Evolutionary conservation across 2,329 filamentous ascomycete species (phyloP), one percentile per base, ranked within the genome.

Genomic region (Beauveria caledonica): DNA sequence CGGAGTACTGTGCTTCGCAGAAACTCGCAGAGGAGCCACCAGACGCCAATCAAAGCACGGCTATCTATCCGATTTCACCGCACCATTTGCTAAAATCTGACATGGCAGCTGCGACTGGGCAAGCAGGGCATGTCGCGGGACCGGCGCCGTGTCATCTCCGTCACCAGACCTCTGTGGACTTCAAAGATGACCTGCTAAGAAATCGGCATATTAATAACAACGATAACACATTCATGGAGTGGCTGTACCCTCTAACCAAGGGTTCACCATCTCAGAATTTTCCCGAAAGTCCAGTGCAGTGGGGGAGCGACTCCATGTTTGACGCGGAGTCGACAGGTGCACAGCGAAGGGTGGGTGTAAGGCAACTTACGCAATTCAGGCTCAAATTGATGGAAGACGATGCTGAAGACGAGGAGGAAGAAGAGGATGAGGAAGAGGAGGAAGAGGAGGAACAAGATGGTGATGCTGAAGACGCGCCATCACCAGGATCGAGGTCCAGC

Each of bases 291-390:
- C 33, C 50, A 2, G 52, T 54, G 42, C 58, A 55, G 21, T 60
- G 58, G 58, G 58, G 58, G 6, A 60, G 25, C 5, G 58, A 60
- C 23, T n/a, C 40, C 21, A 60, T 42, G 42, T 60, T 60, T 40
- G 58, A 56, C 17, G n/a, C 29, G 3, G 29, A 39, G 21, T 27
- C 51, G 13, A 54, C n/a, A 29, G 23, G 11, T 3, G 3, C 49
- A 27, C 50, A 39, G 17, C 50, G 50, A 5, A 45, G 58, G 8
- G 51, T 60, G 8, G 50, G 58, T 3, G 51, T 60, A 2, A 29
- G 52, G n/a, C 58, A 60, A 10, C 45, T 60, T 21, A 60, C 58
- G 1, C 58, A 60, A 17, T 60, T 60, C 29, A 48, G 52, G 11
- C 25, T 60, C 7, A 19, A 60, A 53, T 7, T 49, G 6, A 44